phyloP scores from a whole-genome alignment of 2,329 filamentous ascomycete species.

The Cytospora leucostoma region DNA sequence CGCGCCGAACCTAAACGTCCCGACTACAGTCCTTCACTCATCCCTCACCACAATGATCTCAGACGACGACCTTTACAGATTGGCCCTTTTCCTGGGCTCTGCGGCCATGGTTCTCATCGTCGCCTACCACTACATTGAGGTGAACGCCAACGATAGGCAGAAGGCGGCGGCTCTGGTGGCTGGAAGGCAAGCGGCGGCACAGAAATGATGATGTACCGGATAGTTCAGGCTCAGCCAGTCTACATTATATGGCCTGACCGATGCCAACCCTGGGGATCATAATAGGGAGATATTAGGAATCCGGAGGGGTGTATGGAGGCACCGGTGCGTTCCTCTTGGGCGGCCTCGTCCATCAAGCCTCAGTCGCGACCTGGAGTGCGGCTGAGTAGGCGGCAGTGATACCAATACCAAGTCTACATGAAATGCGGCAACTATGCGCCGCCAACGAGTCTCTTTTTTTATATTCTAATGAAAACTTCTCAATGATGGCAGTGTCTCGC shows the following conservation, averaged over 20 bases:
- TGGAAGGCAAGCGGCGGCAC: constrained; percentile 22
- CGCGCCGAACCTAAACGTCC: neutral
- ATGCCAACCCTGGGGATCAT: neutral
- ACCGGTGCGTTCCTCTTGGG: neutral
- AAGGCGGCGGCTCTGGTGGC: constrained; percentile 34
- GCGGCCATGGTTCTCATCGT: constrained; percentile 90
- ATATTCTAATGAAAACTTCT: neutral
- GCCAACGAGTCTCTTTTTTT: neutral
- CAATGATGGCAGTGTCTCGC: neutral
- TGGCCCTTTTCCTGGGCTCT: constrained; percentile 91
- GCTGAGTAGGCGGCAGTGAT: constrained; percentile 11
- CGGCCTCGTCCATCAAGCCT: neutral
- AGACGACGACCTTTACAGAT: constrained; percentile 84
- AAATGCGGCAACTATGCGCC: neutral
- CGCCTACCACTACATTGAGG: constrained; percentile 92
- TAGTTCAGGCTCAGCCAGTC: neutral
- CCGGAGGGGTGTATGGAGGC: neutral
- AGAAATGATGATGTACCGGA: constrained; percentile 17
- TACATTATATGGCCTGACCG: neutral
- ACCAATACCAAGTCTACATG: constrained; percentile 12
- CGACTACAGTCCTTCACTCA: neutral
- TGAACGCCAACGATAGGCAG: constrained; percentile 66
- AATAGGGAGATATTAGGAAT: neutral
- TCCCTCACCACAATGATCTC: constrained; percentile 81
- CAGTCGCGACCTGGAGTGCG: neutral